These are phyloP conservation scores for Babesia bigemina DNA, from an alignment of 169 alveolate genomes.

Conservation along the genomic window DNA sequence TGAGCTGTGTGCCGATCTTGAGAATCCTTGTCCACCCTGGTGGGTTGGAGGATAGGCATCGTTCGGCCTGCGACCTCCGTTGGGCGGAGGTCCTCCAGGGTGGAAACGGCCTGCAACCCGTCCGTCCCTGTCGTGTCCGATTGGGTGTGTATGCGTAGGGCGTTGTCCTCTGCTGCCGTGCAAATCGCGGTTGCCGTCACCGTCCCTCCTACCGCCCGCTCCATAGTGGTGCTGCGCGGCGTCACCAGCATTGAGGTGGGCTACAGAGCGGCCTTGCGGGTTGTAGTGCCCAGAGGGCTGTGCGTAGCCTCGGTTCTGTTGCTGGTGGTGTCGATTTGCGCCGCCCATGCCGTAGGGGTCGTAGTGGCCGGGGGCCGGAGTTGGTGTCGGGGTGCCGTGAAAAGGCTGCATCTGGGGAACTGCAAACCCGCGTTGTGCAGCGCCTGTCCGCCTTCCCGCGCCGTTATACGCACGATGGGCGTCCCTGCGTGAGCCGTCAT, in stretches of 20 bases:
- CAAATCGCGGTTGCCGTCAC: not conserved
- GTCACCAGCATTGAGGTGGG: not conserved
- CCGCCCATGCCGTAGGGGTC: not conserved
- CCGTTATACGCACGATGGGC: not conserved
- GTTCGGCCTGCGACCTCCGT: too few species aligned
- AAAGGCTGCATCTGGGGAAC: not conserved
- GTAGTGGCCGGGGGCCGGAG: not conserved
- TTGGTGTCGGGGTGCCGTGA: not conserved
- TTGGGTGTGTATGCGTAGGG: not conserved
- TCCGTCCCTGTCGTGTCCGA: not conserved
- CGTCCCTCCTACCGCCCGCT: not conserved
- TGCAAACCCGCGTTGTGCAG: not conserved
- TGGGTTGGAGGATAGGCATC: too few species aligned
- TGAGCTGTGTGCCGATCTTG: too few species aligned
- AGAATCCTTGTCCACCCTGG: too few species aligned
- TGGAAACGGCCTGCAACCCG: not conserved
- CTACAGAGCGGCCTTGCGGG: not conserved
- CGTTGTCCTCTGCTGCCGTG: not conserved
- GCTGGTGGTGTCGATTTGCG: not conserved
- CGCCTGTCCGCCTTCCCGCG: not conserved
- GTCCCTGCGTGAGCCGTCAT: not conserved
- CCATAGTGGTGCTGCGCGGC: not conserved
- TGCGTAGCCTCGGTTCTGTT: not conserved
- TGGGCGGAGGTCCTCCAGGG: not conserved
- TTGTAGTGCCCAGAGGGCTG: not conserved